Percentiles rank a stretch among this genome's conserved stretches.
These are phyloP conservation scores for Cnidoscolus chayamansa DNA, from an alignment of 441 rosid genomes.

Conservation along the genomic window DNA sequence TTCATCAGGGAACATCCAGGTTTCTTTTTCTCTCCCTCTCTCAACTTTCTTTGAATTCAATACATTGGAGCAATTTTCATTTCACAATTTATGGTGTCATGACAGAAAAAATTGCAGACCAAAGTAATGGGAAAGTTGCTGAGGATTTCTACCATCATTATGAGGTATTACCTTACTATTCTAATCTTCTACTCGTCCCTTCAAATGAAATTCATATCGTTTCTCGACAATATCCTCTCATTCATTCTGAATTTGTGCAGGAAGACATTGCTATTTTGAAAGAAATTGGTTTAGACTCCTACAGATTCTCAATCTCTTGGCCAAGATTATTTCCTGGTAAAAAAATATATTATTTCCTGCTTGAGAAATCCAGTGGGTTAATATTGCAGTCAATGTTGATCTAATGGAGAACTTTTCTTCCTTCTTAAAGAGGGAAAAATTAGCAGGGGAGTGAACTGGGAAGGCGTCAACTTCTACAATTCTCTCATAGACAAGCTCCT, in stretches of 20 bases:
- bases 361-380: background rate
- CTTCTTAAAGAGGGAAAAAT: background rate
- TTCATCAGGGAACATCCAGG: constrained; percentile 29
- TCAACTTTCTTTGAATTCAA: background rate
- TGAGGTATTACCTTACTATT: background rate
- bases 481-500: constrained; percentile 44
- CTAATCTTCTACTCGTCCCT: background rate
- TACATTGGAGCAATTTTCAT: background rate
- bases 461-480: constrained; percentile 15
- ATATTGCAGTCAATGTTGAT: background rate
- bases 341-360: background rate
- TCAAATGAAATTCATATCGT: no score
- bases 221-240: background rate
- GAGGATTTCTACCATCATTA: constrained; percentile 5
- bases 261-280: constrained; percentile 1
- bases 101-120: constrained; percentile 9
- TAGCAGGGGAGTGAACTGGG: background rate
- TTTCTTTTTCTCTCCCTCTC: background rate
- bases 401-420: no score
- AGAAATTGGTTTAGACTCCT: constrained; percentile 11
- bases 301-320: constrained; percentile 15
- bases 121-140: background rate
- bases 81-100: background rate
- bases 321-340: constrained; percentile 7
- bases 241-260: background rate